phyloP scores from a whole-genome alignment of 805 yeast species.

The Clavispora phyllophila region DNA sequence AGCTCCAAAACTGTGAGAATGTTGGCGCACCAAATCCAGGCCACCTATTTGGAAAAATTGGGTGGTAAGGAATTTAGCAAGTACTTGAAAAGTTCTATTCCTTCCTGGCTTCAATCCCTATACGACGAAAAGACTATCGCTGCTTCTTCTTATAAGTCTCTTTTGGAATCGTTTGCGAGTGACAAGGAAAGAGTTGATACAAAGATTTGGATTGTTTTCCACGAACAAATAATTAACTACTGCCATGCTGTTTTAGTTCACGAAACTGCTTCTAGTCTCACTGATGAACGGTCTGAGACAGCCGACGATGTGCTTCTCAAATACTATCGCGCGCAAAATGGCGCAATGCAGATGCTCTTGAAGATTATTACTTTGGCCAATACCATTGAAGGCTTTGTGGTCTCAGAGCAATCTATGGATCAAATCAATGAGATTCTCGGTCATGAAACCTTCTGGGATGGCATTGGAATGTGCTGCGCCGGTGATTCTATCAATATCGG shows the following conservation, averaged over 20 bases:
- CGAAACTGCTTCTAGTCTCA: slow-evolving; percentile 60
- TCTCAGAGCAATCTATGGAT: slow-evolving; percentile 7
- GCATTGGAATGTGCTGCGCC: slow-evolving; percentile 19
- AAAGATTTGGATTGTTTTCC: slow-evolving; percentile 58
- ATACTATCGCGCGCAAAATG: slow-evolving; percentile 51
- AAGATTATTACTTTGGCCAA: slow-evolving; percentile 22
- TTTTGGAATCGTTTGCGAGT: slow-evolving; percentile 53
- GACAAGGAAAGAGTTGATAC: slow-evolving; percentile 43
- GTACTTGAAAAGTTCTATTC: slow-evolving; percentile 66
- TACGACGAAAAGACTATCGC: slow-evolving; percentile 71
- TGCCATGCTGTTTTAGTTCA: slow-evolving; percentile 45
- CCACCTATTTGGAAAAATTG: slow-evolving; percentile 41
- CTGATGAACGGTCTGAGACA: slow-evolving; percentile 68
- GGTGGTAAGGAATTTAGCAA: slow-evolving; percentile 54
- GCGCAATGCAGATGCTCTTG: slow-evolving; percentile 46
- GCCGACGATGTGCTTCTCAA: slow-evolving; percentile 63
- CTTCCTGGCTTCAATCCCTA: slow-evolving; percentile 66
- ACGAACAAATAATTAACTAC: slow-evolving; percentile 50
- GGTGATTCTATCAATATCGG: slow-evolving; percentile 25
- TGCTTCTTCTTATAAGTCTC: slow-evolving; percentile 40
- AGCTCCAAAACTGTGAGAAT: slow-evolving; percentile 61
- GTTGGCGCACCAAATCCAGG: slow-evolving; percentile 61
- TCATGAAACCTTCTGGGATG: slow-evolving; percentile 32
- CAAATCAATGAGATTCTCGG: slow-evolving; percentile 20
- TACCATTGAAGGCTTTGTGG: slow-evolving; percentile 7